A percentile compares a stretch with the other conserved stretches of the same genome.
phyloP scores from a whole-genome alignment of 2,329 filamentous ascomycete species.

The Diaporthe sp. region DNA sequence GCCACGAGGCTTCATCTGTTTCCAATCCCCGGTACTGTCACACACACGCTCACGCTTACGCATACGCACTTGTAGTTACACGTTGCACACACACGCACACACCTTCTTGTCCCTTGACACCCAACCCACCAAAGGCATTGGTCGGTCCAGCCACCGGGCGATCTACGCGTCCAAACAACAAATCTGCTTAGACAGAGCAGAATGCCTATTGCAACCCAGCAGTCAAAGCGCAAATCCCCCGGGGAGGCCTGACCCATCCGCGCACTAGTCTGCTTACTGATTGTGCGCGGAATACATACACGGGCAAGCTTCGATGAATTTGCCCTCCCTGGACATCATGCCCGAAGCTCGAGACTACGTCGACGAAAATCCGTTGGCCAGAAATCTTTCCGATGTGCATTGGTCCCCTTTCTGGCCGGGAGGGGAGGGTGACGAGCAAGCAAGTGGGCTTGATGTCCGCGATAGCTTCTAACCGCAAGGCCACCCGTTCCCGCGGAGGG shows the following conservation, averaged over 20 bases:
- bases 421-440: not conserved
- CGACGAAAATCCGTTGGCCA: not conserved
- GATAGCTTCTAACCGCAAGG: not conserved
- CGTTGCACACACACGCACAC: conserved; percentile 1
- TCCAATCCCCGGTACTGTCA: not conserved
- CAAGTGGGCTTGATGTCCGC: not conserved
- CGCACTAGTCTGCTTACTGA: not conserved
- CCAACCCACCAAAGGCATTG: conserved; percentile 18
- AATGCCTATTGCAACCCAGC: conserved; percentile 23
- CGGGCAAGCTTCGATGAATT: not conserved
- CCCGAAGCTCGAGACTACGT: conserved; percentile 11
- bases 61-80: too few relatives aligned
- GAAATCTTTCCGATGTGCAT: not conserved
- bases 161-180: not conserved
- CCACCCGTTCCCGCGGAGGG: not conserved
- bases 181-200: not conserved
- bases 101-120: not conserved
- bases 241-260: not conserved
- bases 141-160: conserved; percentile 8
- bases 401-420: not conserved
- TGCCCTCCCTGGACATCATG: conserved; percentile 2
- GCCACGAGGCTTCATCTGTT: not conserved
- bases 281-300: not conserved
- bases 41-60: not conserved
- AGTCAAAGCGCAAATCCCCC: not conserved